A percentile compares a stretch with the other conserved stretches of the same genome.
These are phyloP conservation scores for Pythium myriotylum DNA, from an alignment of 352 stramenopile genomes.

Conservation along the genomic window DNA sequence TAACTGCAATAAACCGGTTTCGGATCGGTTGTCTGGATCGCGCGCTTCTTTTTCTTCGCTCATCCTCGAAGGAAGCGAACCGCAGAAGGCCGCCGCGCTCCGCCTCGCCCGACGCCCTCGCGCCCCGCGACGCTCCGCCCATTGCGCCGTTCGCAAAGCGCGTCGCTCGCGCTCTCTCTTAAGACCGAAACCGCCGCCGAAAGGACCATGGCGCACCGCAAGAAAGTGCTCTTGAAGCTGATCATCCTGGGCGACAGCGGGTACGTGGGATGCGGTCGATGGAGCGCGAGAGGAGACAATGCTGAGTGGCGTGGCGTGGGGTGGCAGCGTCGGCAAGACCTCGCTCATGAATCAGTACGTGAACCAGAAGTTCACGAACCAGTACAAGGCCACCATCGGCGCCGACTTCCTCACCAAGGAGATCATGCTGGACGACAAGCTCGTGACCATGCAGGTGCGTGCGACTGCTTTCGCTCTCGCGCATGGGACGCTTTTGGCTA, in stretches of 20 bases:
- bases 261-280: conserved; percentile 49
- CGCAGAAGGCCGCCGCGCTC: not conserved
- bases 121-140: not conserved
- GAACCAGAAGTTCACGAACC: conserved; percentile 97
- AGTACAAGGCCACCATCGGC: conserved; percentile 99
- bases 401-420: conserved; percentile 99
- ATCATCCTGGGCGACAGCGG: conserved; percentile 98
- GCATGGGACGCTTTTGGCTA: no score
- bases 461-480: no score
- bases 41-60: conserved; percentile 8
- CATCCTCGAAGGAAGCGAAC: not conserved
- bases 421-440: conserved; percentile 94
- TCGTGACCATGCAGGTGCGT: conserved; percentile 95
- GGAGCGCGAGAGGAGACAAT: not conserved
- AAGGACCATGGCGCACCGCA: conserved; percentile 82
- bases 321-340: conserved; percentile 96
- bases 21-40: conserved; percentile 16
- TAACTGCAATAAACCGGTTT: conserved; percentile 11
- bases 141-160: not conserved
- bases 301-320: not conserved
- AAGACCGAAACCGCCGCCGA: not conserved
- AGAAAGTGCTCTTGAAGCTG: conserved; percentile 97
- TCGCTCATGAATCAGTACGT: conserved; percentile 99
- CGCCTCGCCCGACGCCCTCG: not conserved
- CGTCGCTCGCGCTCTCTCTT: not conserved